Conservation (phyloP, 1,139 yeast species). For the Blastobotrys persicus region DNA sequence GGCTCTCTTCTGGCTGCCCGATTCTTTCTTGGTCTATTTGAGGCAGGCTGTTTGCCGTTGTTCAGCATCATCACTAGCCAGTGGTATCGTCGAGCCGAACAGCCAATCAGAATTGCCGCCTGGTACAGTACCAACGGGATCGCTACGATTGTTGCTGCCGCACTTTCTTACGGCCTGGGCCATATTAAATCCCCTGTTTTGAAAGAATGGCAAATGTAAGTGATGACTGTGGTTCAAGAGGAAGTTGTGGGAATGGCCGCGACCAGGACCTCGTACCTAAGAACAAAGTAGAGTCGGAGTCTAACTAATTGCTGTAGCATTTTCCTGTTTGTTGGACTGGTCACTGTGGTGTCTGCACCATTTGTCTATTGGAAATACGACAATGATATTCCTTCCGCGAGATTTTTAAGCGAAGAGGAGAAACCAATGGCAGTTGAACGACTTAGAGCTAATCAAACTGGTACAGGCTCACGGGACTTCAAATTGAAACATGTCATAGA, state of each 20-base stretch:
- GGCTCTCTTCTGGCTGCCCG: conserved; percentile 61
- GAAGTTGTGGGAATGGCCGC: too few species aligned
- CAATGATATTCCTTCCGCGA: conserved; percentile 52
- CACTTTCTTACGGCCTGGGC: conserved; percentile 40
- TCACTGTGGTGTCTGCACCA: conserved; percentile 45
- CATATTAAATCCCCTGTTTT: conserved; percentile 44
- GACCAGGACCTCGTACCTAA: too few species aligned
- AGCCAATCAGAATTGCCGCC: conserved; percentile 53
- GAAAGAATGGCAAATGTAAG: conserved; percentile 47
- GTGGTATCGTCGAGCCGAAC: conserved; percentile 34
- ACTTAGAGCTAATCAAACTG: conserved; percentile 45
- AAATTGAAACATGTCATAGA: conserved; percentile 53
- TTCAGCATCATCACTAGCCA: conserved; percentile 28
- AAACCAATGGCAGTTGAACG: conserved; percentile 52
- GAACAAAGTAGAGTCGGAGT: too few species aligned
- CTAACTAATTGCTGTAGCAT: conserved; percentile 33
- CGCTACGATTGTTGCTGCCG: conserved; percentile 38
- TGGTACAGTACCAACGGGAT: conserved; percentile 45
- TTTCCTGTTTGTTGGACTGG: conserved; percentile 53
- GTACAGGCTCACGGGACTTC: conserved; percentile 56
- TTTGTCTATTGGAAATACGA: conserved; percentile 36
- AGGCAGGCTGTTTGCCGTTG: conserved; percentile 59
- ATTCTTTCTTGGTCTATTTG: conserved; percentile 56
- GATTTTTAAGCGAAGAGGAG: conserved; percentile 51
- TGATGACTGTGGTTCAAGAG: background rate